phyloP scores from a whole-genome alignment of 106 monocot species.

The Alisma plantagoaquatica region DNA sequence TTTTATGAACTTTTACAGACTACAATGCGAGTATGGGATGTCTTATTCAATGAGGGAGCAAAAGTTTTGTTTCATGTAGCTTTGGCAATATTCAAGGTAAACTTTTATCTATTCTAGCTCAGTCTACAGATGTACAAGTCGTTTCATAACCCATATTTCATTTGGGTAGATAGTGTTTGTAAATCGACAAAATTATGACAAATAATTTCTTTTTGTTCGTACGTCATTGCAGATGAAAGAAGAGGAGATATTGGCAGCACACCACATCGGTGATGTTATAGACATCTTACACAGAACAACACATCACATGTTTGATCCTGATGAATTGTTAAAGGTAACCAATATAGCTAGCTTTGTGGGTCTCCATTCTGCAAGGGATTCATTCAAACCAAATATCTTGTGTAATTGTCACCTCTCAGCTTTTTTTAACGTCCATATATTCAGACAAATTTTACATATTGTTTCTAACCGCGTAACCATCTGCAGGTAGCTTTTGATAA shows the following conservation, averaged over 20 bases:
- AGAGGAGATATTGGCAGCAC: conserved; percentile 59
- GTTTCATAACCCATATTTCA: too few species aligned
- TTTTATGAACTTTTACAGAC: conserved; percentile 60
- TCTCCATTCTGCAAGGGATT: background rate
- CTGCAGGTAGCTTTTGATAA: conserved; percentile 36
- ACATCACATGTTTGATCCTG: conserved; percentile 76
- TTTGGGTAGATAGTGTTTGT: too few species aligned
- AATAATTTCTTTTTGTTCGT: too few species aligned
- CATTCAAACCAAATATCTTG: background rate
- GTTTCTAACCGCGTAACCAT: background rate
- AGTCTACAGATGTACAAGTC: too few species aligned
- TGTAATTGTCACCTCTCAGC: background rate
- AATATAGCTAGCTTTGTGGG: background rate
- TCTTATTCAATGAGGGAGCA: conserved; percentile 92
- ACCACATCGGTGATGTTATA: conserved; percentile 87
- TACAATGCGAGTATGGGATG: conserved; percentile 93
- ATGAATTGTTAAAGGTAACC: conserved; percentile 68
- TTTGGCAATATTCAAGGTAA: conserved; percentile 90
- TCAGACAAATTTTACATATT: background rate
- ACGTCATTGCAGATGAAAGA: conserved; percentile 70
- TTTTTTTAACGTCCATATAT: background rate
- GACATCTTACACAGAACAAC: conserved; percentile 64
- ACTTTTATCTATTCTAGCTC: too few species aligned
- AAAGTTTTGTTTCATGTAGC: conserved; percentile 89
- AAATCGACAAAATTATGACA: too few species aligned